A percentile compares a stretch with the other conserved stretches of the same genome.
These are phyloP conservation scores for Isatis lusitanica DNA, from an alignment of 441 rosid genomes.

Conservation along the genomic window DNA sequence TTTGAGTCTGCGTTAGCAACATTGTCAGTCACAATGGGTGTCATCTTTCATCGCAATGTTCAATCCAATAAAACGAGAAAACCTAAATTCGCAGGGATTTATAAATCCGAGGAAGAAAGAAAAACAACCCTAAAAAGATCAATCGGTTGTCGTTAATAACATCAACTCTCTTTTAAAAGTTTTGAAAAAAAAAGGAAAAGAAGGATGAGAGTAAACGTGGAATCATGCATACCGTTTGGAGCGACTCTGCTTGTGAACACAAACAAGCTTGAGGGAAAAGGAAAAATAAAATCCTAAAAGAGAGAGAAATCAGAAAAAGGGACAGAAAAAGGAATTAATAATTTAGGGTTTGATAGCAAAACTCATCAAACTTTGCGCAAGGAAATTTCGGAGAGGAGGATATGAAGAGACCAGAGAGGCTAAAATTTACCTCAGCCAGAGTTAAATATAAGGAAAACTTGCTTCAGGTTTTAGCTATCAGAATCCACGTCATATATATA, in stretches of 20 bases:
- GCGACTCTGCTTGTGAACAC: constrained; percentile 4
- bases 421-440: too few species aligned
- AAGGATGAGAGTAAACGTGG: neutral
- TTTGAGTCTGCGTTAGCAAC: neutral
- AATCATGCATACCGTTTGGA: constrained; percentile 12
- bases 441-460: too few species aligned
- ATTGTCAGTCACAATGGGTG: neutral
- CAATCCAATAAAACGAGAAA: neutral
- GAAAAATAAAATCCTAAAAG: neutral
- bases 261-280: neutral
- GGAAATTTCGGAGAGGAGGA: neutral
- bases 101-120: neutral
- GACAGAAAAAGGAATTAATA: constrained; percentile 1
- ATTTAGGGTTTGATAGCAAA: constrained; percentile 15
- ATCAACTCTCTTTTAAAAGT: neutral
- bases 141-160: neutral
- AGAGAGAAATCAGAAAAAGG: constrained; percentile 1
- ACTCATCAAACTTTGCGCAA: neutral
- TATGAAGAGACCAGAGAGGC: constrained; percentile 3
- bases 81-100: neutral
- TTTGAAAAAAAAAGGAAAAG: neutral
- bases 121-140: constrained; percentile 3
- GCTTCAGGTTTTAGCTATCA: too few species aligned
- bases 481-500: too few species aligned
- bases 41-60: neutral